Evolutionary conservation across 2,329 filamentous ascomycete species (phyloP).

Genomic region (Parascedosporium putredinis): DNA sequence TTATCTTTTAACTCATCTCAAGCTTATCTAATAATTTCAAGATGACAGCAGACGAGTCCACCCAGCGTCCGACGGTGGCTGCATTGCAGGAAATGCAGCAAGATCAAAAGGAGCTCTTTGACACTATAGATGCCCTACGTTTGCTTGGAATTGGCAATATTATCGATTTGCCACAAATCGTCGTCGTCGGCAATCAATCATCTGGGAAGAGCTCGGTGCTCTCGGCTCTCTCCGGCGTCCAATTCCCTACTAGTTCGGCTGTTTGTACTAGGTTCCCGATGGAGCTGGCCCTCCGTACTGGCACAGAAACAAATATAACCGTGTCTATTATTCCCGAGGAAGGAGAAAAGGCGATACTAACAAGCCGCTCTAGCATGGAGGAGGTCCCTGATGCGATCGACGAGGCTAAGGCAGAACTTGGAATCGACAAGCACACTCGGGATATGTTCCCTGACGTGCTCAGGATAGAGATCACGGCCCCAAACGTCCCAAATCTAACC

Average conservation of each 20-base stretch:
- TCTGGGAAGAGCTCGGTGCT: constrained; percentile 17
- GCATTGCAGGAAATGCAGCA: constrained; percentile 1
- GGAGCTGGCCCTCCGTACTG: constrained; percentile 45
- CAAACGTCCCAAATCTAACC: constrained; percentile 39
- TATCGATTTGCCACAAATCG: constrained; percentile 30
- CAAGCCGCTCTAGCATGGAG: constrained; percentile 17
- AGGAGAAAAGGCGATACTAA: constrained; percentile 6
- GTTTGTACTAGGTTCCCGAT: constrained; percentile 55
- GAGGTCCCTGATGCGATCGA: constrained; percentile 25
- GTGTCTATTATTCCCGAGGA: constrained; percentile 23
- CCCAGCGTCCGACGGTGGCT: neutral
- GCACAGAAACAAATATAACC: constrained; percentile 20
- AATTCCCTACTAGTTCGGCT: constrained; percentile 34
- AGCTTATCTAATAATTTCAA: too few relatives aligned
- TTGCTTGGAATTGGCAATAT: constrained; percentile 24
- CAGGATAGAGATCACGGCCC: constrained; percentile 35
- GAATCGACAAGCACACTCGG: constrained; percentile 24
- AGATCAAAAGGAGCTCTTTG: constrained; percentile 26
- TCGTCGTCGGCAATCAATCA: constrained; percentile 16
- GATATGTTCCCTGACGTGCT: constrained; percentile 37
- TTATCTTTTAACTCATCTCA: too few relatives aligned
- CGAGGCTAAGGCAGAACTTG: constrained; percentile 37
- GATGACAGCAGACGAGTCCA: too few relatives aligned
- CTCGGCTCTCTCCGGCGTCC: constrained; percentile 15
- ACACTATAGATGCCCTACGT: constrained; percentile 28